A percentile compares a stretch with the other conserved stretches of the same genome.
These are phyloP conservation scores for Cutaneotrichosporon cutaneum DNA, from an alignment of 1,284 basidiomycete genomes.

Conservation along the genomic window DNA sequence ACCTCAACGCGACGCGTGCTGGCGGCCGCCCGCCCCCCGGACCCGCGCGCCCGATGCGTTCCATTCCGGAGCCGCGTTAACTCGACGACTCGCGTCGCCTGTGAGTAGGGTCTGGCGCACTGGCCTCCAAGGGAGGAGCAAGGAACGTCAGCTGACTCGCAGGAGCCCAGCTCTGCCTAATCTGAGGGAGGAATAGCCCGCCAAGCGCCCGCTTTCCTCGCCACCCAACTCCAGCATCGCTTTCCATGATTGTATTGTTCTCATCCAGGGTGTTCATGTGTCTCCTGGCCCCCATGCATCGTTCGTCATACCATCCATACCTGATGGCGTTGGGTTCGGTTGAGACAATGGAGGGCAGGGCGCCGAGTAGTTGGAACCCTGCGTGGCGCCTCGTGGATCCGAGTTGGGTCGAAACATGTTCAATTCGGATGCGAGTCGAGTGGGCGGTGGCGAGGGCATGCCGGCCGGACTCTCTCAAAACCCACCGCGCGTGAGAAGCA, in stretches of 20 bases:
- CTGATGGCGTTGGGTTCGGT: neutral
- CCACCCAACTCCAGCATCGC: neutral
- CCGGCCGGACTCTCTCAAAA: too few species aligned
- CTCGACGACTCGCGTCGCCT: neutral
- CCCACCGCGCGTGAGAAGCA: too few species aligned
- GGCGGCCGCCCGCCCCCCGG: neutral
- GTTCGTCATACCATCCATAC: neutral
- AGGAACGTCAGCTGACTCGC: neutral
- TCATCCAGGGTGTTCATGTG: neutral
- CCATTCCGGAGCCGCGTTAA: neutral
- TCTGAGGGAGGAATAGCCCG: neutral
- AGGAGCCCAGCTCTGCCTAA: neutral
- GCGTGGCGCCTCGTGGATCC: neutral
- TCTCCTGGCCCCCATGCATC: neutral
- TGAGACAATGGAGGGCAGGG: neutral
- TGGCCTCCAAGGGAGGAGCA: neutral
- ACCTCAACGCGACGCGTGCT: neutral
- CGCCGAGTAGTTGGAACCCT: neutral
- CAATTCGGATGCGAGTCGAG: neutral
- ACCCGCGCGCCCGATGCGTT: neutral
- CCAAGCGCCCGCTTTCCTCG: neutral
- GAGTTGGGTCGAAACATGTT: neutral
- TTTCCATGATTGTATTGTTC: conserved; percentile 1
- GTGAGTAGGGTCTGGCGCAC: neutral
- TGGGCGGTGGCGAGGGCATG: too few species aligned